phyloP scores from a whole-genome alignment of 768 basidiomycete genomes.

The Hirschioporus abietinus region DNA sequence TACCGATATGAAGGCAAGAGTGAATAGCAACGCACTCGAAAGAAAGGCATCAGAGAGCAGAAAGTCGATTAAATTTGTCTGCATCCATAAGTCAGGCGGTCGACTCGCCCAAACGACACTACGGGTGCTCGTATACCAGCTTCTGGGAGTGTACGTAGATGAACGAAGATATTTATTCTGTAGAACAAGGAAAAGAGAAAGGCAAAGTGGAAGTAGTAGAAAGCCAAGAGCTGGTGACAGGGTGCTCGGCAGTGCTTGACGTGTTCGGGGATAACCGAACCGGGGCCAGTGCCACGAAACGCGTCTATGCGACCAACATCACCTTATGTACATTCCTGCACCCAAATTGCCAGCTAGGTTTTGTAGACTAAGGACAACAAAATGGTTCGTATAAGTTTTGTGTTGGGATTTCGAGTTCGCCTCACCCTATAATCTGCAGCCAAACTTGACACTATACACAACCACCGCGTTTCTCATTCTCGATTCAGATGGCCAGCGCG shows the following conservation, averaged over 20 bases:
- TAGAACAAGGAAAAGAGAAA: too few relatives aligned
- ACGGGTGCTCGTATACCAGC: too few relatives aligned
- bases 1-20: not conserved
- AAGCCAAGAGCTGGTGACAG: too few relatives aligned
- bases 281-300: not conserved
- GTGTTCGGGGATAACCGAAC: not conserved
- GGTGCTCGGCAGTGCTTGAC: too few relatives aligned
- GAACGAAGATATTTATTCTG: too few relatives aligned
- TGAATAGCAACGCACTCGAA: not conserved
- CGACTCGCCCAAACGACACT: too few relatives aligned
- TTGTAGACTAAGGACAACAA: not conserved
- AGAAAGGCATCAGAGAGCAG: not conserved
- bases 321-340: not conserved
- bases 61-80: not conserved
- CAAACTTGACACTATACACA: conserved; percentile 84
- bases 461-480: conserved; percentile 85
- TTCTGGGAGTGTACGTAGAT: too few relatives aligned
- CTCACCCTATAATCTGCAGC: conserved; percentile 19
- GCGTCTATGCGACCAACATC: not conserved
- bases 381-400: not conserved
- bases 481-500: conserved; percentile 92
- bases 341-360: not conserved
- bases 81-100: not conserved
- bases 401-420: not conserved
- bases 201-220: too few relatives aligned